These are phyloP conservation scores for Lactarius hatsudake DNA, from an alignment of 768 basidiomycete genomes.

Conservation along the genomic window DNA sequence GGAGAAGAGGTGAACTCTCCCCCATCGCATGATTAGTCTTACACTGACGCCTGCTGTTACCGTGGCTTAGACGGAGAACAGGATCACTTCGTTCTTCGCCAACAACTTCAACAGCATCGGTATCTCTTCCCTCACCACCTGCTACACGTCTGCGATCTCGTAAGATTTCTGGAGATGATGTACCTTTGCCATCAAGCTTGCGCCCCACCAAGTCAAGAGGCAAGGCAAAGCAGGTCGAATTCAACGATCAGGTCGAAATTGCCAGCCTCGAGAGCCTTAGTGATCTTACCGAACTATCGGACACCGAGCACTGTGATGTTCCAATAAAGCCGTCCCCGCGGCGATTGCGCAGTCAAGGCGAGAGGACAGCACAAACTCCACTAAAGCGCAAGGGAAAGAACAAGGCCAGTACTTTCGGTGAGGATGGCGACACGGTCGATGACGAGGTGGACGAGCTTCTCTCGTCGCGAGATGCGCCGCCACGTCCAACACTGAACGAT, in stretches of 20 bases:
- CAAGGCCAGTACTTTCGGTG: constrained; percentile 40
- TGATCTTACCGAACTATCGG: constrained; percentile 67
- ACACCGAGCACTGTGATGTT: constrained; percentile 41
- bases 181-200: constrained; percentile 36
- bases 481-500: constrained; percentile 42
- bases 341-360: constrained; percentile 66
- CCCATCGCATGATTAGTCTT: not conserved
- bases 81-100: constrained; percentile 57
- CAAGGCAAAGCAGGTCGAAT: constrained; percentile 74
- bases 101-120: constrained; percentile 36
- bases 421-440: constrained; percentile 41
- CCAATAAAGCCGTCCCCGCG: constrained; percentile 45
- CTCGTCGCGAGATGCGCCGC: constrained; percentile 54
- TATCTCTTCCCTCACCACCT: constrained; percentile 56
- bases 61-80: constrained; percentile 36
- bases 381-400: constrained; percentile 55
- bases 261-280: constrained; percentile 46
- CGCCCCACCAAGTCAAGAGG: constrained; percentile 50
- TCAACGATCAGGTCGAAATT: constrained; percentile 50
- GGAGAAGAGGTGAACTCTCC: constrained; percentile 6
- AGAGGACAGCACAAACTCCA: constrained; percentile 30
- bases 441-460: constrained; percentile 62
- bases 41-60: constrained; percentile 5
- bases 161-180: constrained; percentile 43
- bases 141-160: constrained; percentile 72